phyloP scores from a whole-genome alignment of 2,329 filamentous ascomycete genomes.

The Sporothrix sp. region DNA sequence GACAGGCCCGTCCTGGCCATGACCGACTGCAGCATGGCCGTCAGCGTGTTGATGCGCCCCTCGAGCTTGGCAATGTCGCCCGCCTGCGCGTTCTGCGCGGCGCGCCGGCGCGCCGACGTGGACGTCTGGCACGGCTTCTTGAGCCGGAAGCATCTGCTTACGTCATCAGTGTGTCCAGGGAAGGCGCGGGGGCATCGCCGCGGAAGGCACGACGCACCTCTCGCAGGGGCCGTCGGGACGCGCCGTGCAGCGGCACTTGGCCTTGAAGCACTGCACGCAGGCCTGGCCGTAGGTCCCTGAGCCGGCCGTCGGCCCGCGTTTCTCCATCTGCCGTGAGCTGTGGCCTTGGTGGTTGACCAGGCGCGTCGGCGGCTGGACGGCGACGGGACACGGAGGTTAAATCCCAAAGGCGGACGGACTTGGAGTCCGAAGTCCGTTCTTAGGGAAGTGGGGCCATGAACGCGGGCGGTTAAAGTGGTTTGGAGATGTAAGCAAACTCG shows the following conservation, averaged over 20 bases:
- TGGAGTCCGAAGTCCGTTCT: slow-evolving; percentile 1
- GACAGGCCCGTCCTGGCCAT: slow-evolving; percentile 12
- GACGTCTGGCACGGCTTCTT: slow-evolving; percentile 27
- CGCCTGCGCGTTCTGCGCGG: slow-evolving; percentile 21
- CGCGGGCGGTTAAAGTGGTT: no score
- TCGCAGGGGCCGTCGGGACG: slow-evolving; percentile 10
- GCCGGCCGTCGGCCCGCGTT: background rate
- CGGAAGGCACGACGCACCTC: no score
- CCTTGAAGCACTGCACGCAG: slow-evolving; percentile 12
- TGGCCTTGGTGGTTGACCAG: no score
- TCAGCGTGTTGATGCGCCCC: slow-evolving; percentile 25
- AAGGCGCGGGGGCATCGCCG: background rate
- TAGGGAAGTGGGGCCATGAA: background rate
- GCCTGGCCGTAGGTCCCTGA: slow-evolving; percentile 11
- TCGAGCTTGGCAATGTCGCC: slow-evolving; percentile 28
- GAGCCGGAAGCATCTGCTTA: slow-evolving; percentile 28
- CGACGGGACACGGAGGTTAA: slow-evolving; percentile 2
- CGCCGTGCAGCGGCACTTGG: slow-evolving; percentile 13
- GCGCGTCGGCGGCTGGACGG: no score
- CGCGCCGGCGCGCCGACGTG: slow-evolving; percentile 25
- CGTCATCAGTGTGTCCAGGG: no score
- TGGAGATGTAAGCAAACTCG: no score
- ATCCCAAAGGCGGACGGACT: slow-evolving; percentile 3
- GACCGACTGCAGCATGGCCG: slow-evolving; percentile 24
- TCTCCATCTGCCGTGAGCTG: background rate